Evolutionary conservation across 1,284 basidiomycete genomes (phyloP).

Genomic region (Cutaneotrichosporon cavernicola): DNA sequence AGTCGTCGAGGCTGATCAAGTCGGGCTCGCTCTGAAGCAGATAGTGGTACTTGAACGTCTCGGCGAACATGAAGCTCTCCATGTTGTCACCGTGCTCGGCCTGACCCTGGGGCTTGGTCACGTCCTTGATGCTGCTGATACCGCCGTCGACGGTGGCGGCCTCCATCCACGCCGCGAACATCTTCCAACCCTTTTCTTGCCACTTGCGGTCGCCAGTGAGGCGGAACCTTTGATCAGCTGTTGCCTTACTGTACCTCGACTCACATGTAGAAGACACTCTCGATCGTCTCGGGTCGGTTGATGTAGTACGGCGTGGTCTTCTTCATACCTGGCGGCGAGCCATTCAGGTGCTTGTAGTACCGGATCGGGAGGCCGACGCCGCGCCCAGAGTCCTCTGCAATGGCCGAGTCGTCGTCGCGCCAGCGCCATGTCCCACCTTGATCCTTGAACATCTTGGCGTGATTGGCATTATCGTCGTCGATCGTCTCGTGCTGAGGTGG

Average conservation of each 20-base stretch:
- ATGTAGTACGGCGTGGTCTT: constrained; percentile 41
- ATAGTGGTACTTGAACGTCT: constrained; percentile 59
- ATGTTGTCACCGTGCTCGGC: constrained; percentile 49
- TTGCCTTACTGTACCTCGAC: constrained; percentile 14
- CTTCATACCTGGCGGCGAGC: constrained; percentile 42
- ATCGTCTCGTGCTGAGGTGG: constrained; percentile 22
- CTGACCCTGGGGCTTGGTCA: constrained; percentile 37
- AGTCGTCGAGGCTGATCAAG: constrained; percentile 59
- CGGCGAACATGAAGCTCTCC: constrained; percentile 60
- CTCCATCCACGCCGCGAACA: constrained; percentile 60
- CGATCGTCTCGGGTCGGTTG: constrained; percentile 60
- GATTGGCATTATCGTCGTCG: constrained; percentile 17
- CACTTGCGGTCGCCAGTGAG: constrained; percentile 59
- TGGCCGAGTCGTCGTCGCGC: constrained; percentile 31
- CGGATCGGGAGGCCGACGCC: constrained; percentile 34
- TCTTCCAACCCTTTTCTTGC: constrained; percentile 62
- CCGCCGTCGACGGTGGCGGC: constrained; percentile 49
- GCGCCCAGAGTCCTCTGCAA: constrained; percentile 26
- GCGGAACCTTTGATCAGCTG: constrained; percentile 55
- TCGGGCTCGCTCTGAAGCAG: constrained; percentile 57
- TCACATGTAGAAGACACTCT: constrained; percentile 57
- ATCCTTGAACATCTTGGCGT: constrained; percentile 31
- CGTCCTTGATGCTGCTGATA: constrained; percentile 54
- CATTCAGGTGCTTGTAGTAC: constrained; percentile 44
- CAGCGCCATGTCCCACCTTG: constrained; percentile 31